These are phyloP conservation scores for Kandelia obovata DNA, from an alignment of 345 rosid genomes.

Conservation along the genomic window DNA sequence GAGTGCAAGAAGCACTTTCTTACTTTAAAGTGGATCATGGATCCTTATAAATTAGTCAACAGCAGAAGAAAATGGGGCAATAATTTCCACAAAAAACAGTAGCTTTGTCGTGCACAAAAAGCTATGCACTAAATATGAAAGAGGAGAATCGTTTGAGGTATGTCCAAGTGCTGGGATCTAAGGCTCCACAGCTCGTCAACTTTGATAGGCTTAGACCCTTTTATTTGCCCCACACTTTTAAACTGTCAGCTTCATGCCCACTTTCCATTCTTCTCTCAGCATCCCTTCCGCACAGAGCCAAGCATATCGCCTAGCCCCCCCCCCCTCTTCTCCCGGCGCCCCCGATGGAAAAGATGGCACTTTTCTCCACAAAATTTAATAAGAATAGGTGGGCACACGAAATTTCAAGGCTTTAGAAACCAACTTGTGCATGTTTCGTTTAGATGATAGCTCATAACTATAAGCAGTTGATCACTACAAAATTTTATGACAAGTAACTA, in stretches of 20 bases:
- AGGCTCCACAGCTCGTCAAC: constrained; percentile 16
- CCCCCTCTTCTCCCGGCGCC: too few relatives aligned
- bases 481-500: too few relatives aligned
- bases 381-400: too few relatives aligned
- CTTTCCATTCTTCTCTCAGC: constrained; percentile 6
- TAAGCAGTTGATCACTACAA: too few relatives aligned
- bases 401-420: too few relatives aligned
- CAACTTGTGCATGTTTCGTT: too few relatives aligned
- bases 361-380: not conserved
- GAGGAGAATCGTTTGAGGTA: constrained; percentile 28
- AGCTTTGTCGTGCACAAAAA: constrained; percentile 25
- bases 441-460: too few relatives aligned
- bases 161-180: constrained; percentile 30
- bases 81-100: constrained; percentile 27
- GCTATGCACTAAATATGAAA: constrained; percentile 19
- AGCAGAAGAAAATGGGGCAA: constrained; percentile 26
- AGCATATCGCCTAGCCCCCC: too few relatives aligned
- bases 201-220: constrained; percentile 18
- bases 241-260: constrained; percentile 38
- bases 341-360: constrained; percentile 8
- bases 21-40: constrained; percentile 19
- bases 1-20: not conserved
- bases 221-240: constrained; percentile 42
- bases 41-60: constrained; percentile 15
- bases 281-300: not conserved